Evolutionary conservation across 352 stramenopile genomes (phyloP), one percentile per base, ranked within the genome.

Genomic region (Phytophthora sp.): DNA sequence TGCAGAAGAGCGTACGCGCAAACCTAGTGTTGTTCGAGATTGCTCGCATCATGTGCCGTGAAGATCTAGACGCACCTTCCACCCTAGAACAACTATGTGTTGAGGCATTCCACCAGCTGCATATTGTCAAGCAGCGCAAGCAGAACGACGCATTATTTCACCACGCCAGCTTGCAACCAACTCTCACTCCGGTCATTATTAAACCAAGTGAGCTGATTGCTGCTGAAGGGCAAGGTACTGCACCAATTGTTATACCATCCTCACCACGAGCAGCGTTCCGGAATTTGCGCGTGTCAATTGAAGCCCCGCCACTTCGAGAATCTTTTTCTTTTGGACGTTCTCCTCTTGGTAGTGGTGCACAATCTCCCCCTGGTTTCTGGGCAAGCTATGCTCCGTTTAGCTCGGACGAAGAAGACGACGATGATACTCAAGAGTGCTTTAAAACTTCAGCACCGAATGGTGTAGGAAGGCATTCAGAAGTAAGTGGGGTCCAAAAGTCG

Each of bases 1-100:
- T 95, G 13, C 81, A 94, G 47, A 93, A 92, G 53, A 82, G 84
- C 6, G 82, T 95, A 18, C 80, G 80, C 23, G 82, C 77, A 7
- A 62, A 84, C 47, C 56, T 95, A 8, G 54, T 85, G 20, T 61
- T 94, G 31, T 88, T 87, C 42, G 85, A 94, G 7, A 82, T 95
- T 30, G 87, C 85, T 57, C 81, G 82, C 18, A 88, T 94, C 51
- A 95, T 95, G 82, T 94, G 85, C 56, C 81, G 87, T 39, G 87
- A 95, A 27, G 86, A 95, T 59, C 39, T 95, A 36, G 87, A 95
- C 44, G 54, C 74, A n/a, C 81, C 75, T 35, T 95, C 87, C 13
- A 70, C 57, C 6, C 60, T 95, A 8, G 87, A 94, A 57, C 63
- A 58, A 12, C 63, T 95, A 42, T 93, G 81, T 38, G 53, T 88